Conservation (phyloP, 2,329 filamentous ascomycete species). For the Plectosphaerella sp. region DNA sequence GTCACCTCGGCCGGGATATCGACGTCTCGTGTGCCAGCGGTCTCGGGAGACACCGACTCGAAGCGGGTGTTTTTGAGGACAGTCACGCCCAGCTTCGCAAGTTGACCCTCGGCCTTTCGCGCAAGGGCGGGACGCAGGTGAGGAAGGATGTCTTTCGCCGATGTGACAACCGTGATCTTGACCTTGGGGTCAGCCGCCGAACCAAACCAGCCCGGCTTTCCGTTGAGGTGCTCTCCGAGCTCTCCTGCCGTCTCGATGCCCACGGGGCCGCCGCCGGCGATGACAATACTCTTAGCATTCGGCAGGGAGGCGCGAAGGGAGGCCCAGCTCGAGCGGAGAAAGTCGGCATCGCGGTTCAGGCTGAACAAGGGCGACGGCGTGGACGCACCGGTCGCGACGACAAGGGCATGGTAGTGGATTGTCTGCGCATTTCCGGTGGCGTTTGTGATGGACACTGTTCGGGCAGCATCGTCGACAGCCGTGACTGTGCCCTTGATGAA, state of each 20-base stretch:
- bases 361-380: slow-evolving; percentile 39
- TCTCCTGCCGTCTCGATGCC: slow-evolving; percentile 48
- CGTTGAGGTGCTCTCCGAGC: slow-evolving; percentile 46
- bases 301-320: slow-evolving; percentile 34
- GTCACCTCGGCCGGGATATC: slow-evolving; percentile 23
- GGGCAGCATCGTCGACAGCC: slow-evolving; percentile 24
- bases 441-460: slow-evolving; percentile 24
- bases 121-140: slow-evolving; percentile 31
- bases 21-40: slow-evolving; percentile 18
- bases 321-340: slow-evolving; percentile 27
- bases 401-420: slow-evolving; percentile 32
- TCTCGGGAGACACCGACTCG: slow-evolving; percentile 19
- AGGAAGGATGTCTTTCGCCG: slow-evolving; percentile 32
- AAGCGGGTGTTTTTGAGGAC: slow-evolving; percentile 38
- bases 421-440: background rate
- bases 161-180: slow-evolving; percentile 38
- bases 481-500: slow-evolving; percentile 37
- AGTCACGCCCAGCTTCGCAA: slow-evolving; percentile 40
- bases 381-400: slow-evolving; percentile 44
- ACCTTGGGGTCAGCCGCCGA: slow-evolving; percentile 28
- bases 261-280: slow-evolving; percentile 46
- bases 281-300: slow-evolving; percentile 34
- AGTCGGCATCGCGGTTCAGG: slow-evolving; percentile 26
- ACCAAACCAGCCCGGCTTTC: slow-evolving; percentile 31
- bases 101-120: slow-evolving; percentile 31